Percentiles rank a stretch among this genome's conserved stretches.
phyloP scores from a whole-genome alignment of 2,329 filamentous ascomycete genomes.

The Hansfordia pulvinata region DNA sequence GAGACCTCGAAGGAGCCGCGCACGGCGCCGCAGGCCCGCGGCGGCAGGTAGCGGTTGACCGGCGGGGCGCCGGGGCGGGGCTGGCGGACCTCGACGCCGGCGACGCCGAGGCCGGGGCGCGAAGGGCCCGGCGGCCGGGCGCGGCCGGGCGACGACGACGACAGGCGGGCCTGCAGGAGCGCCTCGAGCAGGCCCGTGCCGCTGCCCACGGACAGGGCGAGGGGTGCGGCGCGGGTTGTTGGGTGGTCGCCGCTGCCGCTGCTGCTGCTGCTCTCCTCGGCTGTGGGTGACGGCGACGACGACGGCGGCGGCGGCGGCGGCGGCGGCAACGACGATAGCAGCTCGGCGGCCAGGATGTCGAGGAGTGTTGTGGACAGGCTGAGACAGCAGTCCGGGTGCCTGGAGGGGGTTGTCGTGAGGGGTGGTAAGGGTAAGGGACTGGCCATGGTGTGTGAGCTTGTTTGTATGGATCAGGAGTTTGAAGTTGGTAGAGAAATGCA shows the following conservation, averaged over 20 bases:
- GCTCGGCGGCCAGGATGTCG: not conserved
- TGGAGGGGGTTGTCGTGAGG: not conserved
- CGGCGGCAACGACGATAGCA: too few relatives aligned
- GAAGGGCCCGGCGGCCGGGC: too few relatives aligned
- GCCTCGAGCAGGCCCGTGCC: slow-evolving; percentile 1
- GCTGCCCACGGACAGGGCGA: not conserved
- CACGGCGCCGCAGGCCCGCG: not conserved
- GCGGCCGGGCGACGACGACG: too few relatives aligned
- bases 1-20: not conserved
- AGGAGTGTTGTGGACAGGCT: slow-evolving; percentile 1
- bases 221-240: not conserved
- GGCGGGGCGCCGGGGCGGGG: not conserved
- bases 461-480: too few relatives aligned
- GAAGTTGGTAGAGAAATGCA: too few relatives aligned
- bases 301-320: too few relatives aligned
- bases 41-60: slow-evolving; percentile 1
- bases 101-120: not conserved
- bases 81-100: slow-evolving; percentile 1
- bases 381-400: slow-evolving; percentile 1
- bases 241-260: not conserved
- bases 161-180: not conserved
- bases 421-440: too few relatives aligned
- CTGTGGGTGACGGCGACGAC: too few relatives aligned
- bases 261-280: not conserved
- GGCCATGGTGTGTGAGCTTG: too few relatives aligned